Evolutionary conservation across 1,284 basidiomycete genomes (phyloP), one percentile per base, ranked within the genome.

Genomic region (Rugosomyces carneus): DNA sequence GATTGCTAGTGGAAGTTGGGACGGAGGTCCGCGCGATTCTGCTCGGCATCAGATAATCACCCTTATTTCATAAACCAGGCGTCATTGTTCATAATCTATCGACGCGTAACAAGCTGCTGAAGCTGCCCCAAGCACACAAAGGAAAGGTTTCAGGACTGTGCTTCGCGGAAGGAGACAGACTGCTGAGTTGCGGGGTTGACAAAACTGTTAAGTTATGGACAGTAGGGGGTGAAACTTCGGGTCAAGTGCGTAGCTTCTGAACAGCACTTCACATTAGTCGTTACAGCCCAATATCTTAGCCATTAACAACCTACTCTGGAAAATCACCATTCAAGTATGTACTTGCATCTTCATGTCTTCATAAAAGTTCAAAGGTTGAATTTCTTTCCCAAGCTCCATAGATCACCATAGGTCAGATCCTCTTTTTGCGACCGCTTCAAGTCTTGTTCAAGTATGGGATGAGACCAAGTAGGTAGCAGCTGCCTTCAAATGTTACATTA

Each of bases 371-470:
- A 26, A 26, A 26, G 5, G 5, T 26, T 26, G 24, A 26, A n/a
- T n/a, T n/a, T 26, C 24, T 44, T 49, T 37, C 16, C 38, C 45
- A 57, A 94, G 92, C 61, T 88, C 89, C 34, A 89, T 99, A 67
- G 92, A 97, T 57, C 96, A 98, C 60, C 96, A 98, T 63, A 79
- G 86, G 38, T 79, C 79, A 36, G 88, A 93, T 52, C 76, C 87
- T 16, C 64, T 94, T 3, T 99, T 99, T 57, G 95, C 93, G 0
- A 96, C 95, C 0, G 93, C 93, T 1, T 95, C 93, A 1, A 92
- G 87, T 57, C 76, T 81, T 20, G 93, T 99, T 9, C 95, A 99
- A 63, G 76, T 98, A 55, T 99, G 96, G 96, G 96, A 99, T 59
- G 89, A 98, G 66, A 93, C 87, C 38, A 91, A 91, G 83, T 89